These are phyloP conservation scores for Aspergillus indologenus DNA, from an alignment of 495 filamentous ascomycete species.

Conservation along the genomic window DNA sequence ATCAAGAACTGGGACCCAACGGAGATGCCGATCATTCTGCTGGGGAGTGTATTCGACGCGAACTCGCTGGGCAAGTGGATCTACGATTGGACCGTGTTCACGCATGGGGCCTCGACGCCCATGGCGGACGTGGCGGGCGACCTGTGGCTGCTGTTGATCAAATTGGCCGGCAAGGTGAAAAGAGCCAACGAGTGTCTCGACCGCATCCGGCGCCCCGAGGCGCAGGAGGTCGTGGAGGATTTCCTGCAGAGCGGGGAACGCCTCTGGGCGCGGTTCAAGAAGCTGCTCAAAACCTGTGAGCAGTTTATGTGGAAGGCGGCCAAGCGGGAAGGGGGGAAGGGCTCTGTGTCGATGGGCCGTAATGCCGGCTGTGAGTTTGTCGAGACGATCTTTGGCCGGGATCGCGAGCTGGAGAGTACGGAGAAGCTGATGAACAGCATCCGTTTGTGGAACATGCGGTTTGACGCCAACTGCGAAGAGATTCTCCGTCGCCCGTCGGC, in stretches of 20 bases:
- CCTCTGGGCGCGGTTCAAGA: conserved; percentile 80
- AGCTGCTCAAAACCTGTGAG: conserved; percentile 85
- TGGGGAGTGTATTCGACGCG: conserved; percentile 95
- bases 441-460: conserved; percentile 90
- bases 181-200: conserved; percentile 78
- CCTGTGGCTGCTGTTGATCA: conserved; percentile 91
- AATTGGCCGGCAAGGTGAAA: conserved; percentile 94
- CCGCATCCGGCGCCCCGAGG: conserved; percentile 67
- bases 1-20: conserved; percentile 98
- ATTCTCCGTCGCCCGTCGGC: conserved; percentile 59
- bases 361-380: conserved; percentile 95
- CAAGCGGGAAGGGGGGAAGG: conserved; percentile 59
- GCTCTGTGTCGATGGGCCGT: conserved; percentile 76
- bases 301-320: conserved; percentile 85
- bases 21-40: conserved; percentile 87
- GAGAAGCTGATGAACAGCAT: conserved; percentile 92
- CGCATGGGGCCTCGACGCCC: conserved; percentile 78
- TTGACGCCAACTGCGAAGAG: conserved; percentile 94
- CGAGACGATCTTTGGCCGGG: conserved; percentile 91
- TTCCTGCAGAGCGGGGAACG: conserved; percentile 91
- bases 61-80: conserved; percentile 99
- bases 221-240: conserved; percentile 79
- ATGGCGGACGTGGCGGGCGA: conserved; percentile 93
- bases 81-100: conserved; percentile 98
- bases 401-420: conserved; percentile 88